Conservation (phyloP, 1,284 basidiomycete genomes). For the Ustilago nuda region DNA sequence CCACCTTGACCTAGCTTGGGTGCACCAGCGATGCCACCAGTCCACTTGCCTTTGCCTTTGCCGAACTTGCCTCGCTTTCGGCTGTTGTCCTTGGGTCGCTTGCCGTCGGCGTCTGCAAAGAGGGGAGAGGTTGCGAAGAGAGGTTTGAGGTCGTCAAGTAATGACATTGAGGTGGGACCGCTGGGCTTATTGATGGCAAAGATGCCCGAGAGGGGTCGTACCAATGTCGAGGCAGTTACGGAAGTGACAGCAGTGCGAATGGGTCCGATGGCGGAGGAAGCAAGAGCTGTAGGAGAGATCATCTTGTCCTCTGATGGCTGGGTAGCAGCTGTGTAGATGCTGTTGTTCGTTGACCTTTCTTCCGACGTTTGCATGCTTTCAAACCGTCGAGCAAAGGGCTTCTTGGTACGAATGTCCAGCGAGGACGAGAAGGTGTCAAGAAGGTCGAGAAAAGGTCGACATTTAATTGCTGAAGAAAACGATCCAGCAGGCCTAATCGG, state of each 20-base stretch:
- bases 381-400: background rate
- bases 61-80: slow-evolving; percentile 46
- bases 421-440: background rate
- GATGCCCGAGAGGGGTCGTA: slow-evolving; percentile 79
- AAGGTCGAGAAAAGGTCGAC: slow-evolving; percentile 18
- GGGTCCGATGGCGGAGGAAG: slow-evolving; percentile 30
- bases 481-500: too few species aligned
- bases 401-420: background rate
- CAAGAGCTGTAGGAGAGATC: slow-evolving; percentile 9
- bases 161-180: slow-evolving; percentile 88
- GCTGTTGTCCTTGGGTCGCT: slow-evolving; percentile 72
- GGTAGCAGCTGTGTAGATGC: slow-evolving; percentile 7
- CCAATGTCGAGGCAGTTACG: slow-evolving; percentile 32
- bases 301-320: slow-evolving; percentile 10
- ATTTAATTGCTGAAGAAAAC: background rate
- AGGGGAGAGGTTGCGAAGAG: slow-evolving; percentile 82
- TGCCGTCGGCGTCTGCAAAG: slow-evolving; percentile 72
- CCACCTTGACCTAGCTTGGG: slow-evolving; percentile 89
- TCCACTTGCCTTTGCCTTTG: slow-evolving; percentile 48
- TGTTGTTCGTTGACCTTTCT: slow-evolving; percentile 1
- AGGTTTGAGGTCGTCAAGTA: slow-evolving; percentile 87
- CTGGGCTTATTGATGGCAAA: slow-evolving; percentile 88
- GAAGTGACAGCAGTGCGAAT: slow-evolving; percentile 23
- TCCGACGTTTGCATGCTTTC: slow-evolving; percentile 22
- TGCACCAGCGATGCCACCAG: slow-evolving; percentile 46